A percentile compares a stretch with the other conserved stretches of the same genome.
Conservation (phyloP, 192 early-diverging fungal species). For the Coemansia guatemalensis region DNA sequence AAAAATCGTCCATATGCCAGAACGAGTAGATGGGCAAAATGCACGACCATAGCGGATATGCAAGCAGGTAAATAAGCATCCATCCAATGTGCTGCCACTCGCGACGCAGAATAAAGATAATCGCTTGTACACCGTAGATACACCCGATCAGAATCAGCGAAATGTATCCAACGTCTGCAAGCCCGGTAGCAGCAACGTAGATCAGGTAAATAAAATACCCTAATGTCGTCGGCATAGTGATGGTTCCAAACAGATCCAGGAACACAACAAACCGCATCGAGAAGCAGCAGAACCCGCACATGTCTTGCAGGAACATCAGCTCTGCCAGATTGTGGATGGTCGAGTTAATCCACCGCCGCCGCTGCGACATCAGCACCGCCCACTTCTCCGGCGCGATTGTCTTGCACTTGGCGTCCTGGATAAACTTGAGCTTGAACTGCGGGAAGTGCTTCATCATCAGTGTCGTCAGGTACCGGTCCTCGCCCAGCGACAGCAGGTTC, state of each 20-base stretch:
- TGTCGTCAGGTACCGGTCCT: slow-evolving; percentile 97
- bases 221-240: slow-evolving; percentile 83
- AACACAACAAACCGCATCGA: slow-evolving; percentile 98
- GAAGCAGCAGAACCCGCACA: slow-evolving; percentile 97
- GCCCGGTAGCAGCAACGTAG: slow-evolving; percentile 62
- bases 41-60: slow-evolving; percentile 89
- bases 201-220: slow-evolving; percentile 79
- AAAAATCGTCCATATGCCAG: slow-evolving; percentile 99
- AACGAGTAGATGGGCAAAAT: slow-evolving; percentile 93
- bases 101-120: slow-evolving; percentile 77
- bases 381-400: slow-evolving; percentile 93
- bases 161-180: slow-evolving; percentile 68
- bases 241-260: slow-evolving; percentile 84
- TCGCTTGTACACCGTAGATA: slow-evolving; percentile 85
- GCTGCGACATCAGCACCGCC: slow-evolving; percentile 87
- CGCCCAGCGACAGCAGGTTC: slow-evolving; percentile 94
- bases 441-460: slow-evolving; percentile 98
- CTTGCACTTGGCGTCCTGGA: slow-evolving; percentile 82
- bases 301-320: slow-evolving; percentile 75
- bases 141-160: slow-evolving; percentile 77
- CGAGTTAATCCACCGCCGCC: slow-evolving; percentile 99
- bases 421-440: slow-evolving; percentile 90
- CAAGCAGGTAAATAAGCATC: slow-evolving; percentile 86
- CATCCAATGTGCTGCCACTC: slow-evolving; percentile 80
- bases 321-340: slow-evolving; percentile 97